Evolutionary conservation across 148 eudicot genomes (phyloP).

Genomic region (Fagopyrum tataricum): DNA sequence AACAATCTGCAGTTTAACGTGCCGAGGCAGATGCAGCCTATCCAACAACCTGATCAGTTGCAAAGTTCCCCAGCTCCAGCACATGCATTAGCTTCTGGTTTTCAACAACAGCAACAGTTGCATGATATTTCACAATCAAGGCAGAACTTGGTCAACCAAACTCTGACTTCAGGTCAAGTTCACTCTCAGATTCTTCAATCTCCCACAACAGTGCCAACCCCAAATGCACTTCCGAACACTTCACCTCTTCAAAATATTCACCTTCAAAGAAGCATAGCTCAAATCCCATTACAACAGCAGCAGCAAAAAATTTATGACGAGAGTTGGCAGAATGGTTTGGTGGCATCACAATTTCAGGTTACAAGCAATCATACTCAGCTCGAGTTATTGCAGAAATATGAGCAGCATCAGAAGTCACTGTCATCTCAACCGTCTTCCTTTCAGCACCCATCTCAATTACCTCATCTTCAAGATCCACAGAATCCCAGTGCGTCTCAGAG

Average conservation of each 20-base stretch:
- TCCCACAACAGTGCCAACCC: slow-evolving; percentile 38
- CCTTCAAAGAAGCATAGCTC: slow-evolving; percentile 41
- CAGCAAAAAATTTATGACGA: slow-evolving; percentile 42
- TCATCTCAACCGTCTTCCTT: slow-evolving; percentile 49
- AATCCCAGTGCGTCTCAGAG: slow-evolving; percentile 48
- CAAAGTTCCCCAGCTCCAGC: slow-evolving; percentile 47
- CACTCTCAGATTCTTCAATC: slow-evolving; percentile 44
- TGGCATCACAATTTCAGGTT: slow-evolving; percentile 16
- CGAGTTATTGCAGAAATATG: slow-evolving; percentile 59
- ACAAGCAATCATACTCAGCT: not conserved
- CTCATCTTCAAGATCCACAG: slow-evolving; percentile 52
- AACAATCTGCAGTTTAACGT: slow-evolving; percentile 48
- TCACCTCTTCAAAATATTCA: slow-evolving; percentile 52
- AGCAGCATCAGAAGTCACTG: slow-evolving; percentile 60
- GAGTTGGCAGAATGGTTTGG: slow-evolving; percentile 42
- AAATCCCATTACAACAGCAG: slow-evolving; percentile 32
- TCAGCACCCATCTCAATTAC: slow-evolving; percentile 37
- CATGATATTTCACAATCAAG: slow-evolving; percentile 41
- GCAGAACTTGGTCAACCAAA: slow-evolving; percentile 46
- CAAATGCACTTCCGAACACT: slow-evolving; percentile 43
- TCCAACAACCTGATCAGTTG: slow-evolving; percentile 61
- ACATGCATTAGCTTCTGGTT: slow-evolving; percentile 37
- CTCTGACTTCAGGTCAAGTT: slow-evolving; percentile 41
- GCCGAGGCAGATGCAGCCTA: slow-evolving; percentile 43
- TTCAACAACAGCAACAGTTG: slow-evolving; percentile 56